A percentile compares a stretch with the other conserved stretches of the same genome.
These are phyloP conservation scores for Pezicula rhizophila DNA, from an alignment of 2,329 filamentous ascomycete species.

Conservation along the genomic window DNA sequence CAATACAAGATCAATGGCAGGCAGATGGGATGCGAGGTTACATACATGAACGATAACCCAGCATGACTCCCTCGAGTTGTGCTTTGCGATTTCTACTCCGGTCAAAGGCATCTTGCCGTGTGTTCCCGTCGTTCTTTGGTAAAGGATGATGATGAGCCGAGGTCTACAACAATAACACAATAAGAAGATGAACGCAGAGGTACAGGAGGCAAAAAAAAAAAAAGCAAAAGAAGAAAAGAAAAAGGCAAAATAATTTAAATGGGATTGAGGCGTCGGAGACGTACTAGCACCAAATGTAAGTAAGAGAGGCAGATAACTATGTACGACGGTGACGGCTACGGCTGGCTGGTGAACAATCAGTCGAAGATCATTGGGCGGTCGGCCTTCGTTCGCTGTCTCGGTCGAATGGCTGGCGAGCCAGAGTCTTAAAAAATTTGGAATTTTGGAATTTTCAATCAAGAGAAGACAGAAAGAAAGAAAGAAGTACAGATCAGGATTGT, in stretches of 20 bases:
- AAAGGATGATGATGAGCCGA: conserved; percentile 4
- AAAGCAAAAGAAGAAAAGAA: too few species aligned
- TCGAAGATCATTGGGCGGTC: not conserved
- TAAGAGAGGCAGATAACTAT: too few species aligned
- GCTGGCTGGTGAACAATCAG: not conserved
- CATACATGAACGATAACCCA: conserved; percentile 82
- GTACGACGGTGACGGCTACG: too few species aligned
- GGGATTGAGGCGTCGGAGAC: too few species aligned
- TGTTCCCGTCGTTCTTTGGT: not conserved
- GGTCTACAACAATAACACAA: not conserved
- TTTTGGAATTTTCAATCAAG: too few species aligned
- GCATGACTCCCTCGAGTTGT: conserved; percentile 77
- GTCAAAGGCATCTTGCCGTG: conserved; percentile 31
- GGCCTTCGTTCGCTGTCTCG: not conserved
- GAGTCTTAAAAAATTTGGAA: too few species aligned
- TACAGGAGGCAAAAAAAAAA: not conserved
- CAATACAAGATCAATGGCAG: conserved; percentile 9
- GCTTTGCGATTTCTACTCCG: conserved; percentile 58
- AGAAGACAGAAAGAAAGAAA: too few species aligned
- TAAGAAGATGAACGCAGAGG: not conserved
- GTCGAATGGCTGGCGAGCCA: not conserved
- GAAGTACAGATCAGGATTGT: too few species aligned
- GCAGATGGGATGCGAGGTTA: not conserved
- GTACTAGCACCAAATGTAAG: too few species aligned
- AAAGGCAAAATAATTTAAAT: not conserved